Base-by-base conservation (phyloP, 371 early-diverging fungal genomes). In the Mortierella sp. region DNA sequence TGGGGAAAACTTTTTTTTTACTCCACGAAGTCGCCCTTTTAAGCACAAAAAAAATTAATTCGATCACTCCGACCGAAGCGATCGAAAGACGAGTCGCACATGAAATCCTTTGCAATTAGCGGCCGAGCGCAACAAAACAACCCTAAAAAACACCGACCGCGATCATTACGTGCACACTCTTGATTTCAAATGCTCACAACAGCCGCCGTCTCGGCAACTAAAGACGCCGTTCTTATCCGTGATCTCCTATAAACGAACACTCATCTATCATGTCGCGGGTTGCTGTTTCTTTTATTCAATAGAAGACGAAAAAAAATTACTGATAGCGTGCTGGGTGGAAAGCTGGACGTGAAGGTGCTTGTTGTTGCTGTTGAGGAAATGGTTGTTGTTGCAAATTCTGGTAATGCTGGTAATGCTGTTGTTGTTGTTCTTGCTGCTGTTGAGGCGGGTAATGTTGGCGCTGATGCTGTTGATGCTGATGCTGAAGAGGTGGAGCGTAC, bases 241-340 rank as follows among this genome's bases (percentile, higher is more conserved):
- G 14, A 11, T 11, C n/a, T n/a, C 13, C 11, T 24, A 55, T n/a
- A n/a, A n/a, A n/a, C n/a, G n/a, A n/a, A n/a, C n/a, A n/a, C n/a
- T n/a, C n/a, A n/a, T n/a, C n/a, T n/a, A n/a, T n/a, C n/a, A n/a
- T n/a, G n/a, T 61, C 1, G 52, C 7, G 13, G 4, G 39, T 0
- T 50, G 4, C n/a, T 58, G 24, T 16, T 24, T 26, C 29, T 58
- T 34, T 34, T 9, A 2, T 58, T 41, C 39, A 34, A 16, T 14
- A 50, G 34, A 29, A 61, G 19, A 58, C 14, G 24, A 31, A 3
- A 1, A 43, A 31, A 39, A 41, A 8, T 24, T 66, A 71, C 26
- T 16, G 53, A 52, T 68, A 55, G 24, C 77, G 77, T 10, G 69
- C 68, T 24, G 77, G 68, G 24, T 77, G 77, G 39, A 72, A 77